Evolutionary conservation across 257 asterid genomes (phyloP), one percentile per base, ranked within the genome.

Genomic region (Gardenia jasminoides): DNA sequence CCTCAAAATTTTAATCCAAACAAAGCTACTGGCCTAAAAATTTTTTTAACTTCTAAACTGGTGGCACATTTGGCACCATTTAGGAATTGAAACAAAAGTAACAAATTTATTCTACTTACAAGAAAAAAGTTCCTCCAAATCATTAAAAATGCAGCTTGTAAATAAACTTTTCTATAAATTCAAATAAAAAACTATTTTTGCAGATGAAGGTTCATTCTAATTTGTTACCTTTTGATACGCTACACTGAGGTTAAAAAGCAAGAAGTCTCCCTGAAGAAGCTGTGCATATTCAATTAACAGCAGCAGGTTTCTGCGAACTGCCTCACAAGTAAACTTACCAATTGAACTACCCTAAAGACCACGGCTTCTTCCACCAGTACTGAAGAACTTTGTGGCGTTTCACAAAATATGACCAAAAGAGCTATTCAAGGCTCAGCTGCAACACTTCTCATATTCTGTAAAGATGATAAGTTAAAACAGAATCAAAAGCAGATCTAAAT

Each of bases 361-460:
- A 97, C 97, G 16, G 92, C 97, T 84, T 89, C 98, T 36, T 47
- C 98, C 98, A 65, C 97, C 97, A 3, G 94, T 94, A 78, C 91
- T 85, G 86, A 50, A 90, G 88, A 88, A 91, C 94, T 79, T 82
- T 89, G 46, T 92, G 91, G 41, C 97, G 92, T 79, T 94, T 94
- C 44, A 91, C 92, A 16, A 36, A 36, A 36, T 36, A 36, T 36
- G 41, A 36, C 41, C 41, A 36, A 36, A 5, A 36, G 41, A 36
- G 41, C 41, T 36, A 36, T 5, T 36, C 41, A 5, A 36, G 41
- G 41, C 41, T 36, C 41, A 36, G 41, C 41, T 36, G 41, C 41
- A 36, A 36, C 41, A 36, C 41, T 36, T 36, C 41, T 36, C 4
- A 36, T 36, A 36, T 36, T 36, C 41, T 5, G 4, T 36, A 36